Conservation (phyloP, 176 grass and related monocot species). For the Raddia guianensis region DNA sequence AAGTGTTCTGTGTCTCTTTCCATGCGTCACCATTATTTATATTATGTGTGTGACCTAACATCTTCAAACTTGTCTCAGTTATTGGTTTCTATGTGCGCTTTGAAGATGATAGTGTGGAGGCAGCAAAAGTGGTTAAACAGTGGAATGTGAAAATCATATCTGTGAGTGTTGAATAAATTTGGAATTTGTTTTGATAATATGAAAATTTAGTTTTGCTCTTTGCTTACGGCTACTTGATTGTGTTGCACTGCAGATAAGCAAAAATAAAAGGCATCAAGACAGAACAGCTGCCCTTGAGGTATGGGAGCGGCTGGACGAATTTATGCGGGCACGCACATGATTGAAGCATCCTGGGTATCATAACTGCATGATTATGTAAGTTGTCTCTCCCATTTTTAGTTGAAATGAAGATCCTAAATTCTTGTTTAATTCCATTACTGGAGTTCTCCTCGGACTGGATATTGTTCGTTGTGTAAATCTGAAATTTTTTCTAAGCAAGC, state of each 20-base stretch:
- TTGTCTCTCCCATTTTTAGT: conserved; percentile 14
- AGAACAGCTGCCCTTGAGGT: conserved; percentile 92
- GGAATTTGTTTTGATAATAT: not conserved
- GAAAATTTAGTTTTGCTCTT: not conserved
- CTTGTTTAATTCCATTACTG: conserved; percentile 12
- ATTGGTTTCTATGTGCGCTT: conserved; percentile 92
- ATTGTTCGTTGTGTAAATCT: conserved; percentile 7
- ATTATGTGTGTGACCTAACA: conserved; percentile 31
- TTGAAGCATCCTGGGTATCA: conserved; percentile 29
- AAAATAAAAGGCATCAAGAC: conserved; percentile 98
- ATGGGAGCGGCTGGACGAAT: conserved; percentile 88
- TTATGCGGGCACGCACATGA: conserved; percentile 63
- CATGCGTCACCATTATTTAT: not conserved
- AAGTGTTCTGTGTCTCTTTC: conserved; percentile 22
- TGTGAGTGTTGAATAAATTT: conserved; percentile 52
- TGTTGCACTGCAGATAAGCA: conserved; percentile 74
- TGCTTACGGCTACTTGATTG: conserved; percentile 16
- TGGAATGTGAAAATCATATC: conserved; percentile 98
- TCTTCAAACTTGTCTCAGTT: conserved; percentile 61
- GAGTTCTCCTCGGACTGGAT: not conserved
- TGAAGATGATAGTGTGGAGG: conserved; percentile 97
- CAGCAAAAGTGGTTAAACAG: conserved; percentile 91
- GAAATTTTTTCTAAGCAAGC: not conserved
- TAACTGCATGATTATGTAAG: conserved; percentile 35
- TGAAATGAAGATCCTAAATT: conserved; percentile 17